Percentiles rank a stretch among this genome's conserved stretches.
These are phyloP conservation scores for Lasiosphaeria hispida DNA, from an alignment of 495 filamentous ascomycete genomes.

Conservation along the genomic window DNA sequence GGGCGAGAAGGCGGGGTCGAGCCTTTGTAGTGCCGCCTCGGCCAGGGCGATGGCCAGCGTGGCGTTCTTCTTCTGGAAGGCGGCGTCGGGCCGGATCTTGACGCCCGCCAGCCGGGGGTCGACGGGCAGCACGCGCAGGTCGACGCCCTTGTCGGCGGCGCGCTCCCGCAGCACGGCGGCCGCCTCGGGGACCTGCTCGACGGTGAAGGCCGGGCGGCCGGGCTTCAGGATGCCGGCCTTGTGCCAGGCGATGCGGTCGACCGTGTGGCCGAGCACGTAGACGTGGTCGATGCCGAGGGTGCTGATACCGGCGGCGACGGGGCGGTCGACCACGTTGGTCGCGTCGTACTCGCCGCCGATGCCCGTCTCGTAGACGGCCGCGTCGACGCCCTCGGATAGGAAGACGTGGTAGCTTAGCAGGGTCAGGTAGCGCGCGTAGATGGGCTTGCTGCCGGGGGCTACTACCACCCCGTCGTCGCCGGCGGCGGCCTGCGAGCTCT, in stretches of 20 bases:
- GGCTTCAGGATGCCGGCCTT: constrained; percentile 90
- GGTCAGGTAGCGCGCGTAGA: constrained; percentile 88
- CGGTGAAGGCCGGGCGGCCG: constrained; percentile 66
- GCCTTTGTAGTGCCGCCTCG: constrained; percentile 52
- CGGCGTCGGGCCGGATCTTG: constrained; percentile 71
- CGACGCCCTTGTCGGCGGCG: constrained; percentile 62
- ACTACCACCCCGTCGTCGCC: too few relatives aligned
- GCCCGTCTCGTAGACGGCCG: constrained; percentile 86
- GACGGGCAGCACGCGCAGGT: constrained; percentile 57
- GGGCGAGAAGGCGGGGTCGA: constrained; percentile 36
- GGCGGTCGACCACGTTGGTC: constrained; percentile 81
- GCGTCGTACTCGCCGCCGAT: constrained; percentile 92
- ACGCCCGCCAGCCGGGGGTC: constrained; percentile 64
- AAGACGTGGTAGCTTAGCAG: constrained; percentile 89
- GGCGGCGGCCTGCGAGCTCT: too few relatives aligned
- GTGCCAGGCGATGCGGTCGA: constrained; percentile 95
- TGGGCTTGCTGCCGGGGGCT: constrained; percentile 62
- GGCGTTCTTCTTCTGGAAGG: constrained; percentile 87
- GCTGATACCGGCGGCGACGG: constrained; percentile 72
- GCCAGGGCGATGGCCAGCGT: constrained; percentile 76
- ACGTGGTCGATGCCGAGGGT: constrained; percentile 91
- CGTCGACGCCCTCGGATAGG: constrained; percentile 73
- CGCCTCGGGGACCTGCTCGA: constrained; percentile 65
- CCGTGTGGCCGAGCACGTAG: constrained; percentile 71
- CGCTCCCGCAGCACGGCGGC: constrained; percentile 66